Evolutionary conservation across 805 yeast species (phyloP).

Genomic region (Jamesozyma hellenica): DNA sequence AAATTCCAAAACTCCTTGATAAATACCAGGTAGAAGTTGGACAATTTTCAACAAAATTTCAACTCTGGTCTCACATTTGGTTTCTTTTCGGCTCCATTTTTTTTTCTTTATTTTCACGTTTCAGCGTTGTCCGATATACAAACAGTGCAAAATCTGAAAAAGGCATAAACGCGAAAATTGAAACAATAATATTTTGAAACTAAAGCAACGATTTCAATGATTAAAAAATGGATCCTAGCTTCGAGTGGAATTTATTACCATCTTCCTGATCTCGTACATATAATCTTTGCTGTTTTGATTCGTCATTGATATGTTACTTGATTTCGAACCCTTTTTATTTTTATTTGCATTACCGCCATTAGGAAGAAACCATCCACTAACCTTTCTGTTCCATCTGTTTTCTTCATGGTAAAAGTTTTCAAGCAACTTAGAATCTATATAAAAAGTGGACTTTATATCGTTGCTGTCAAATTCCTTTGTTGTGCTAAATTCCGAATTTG

Average conservation of each 20-base stretch:
- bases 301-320: constrained; percentile 9
- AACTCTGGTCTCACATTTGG: too few relatives aligned
- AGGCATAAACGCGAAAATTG: not conserved
- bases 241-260: constrained; percentile 28
- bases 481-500: not conserved
- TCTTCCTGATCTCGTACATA: constrained; percentile 29
- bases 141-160: not conserved
- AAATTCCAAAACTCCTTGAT: too few relatives aligned
- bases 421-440: constrained; percentile 13
- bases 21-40: too few relatives aligned
- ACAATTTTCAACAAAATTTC: too few relatives aligned
- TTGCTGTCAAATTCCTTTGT: not conserved
- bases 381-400: constrained; percentile 26
- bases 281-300: constrained; percentile 16
- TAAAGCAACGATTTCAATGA: too few relatives aligned
- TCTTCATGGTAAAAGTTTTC: constrained; percentile 29
- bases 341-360: constrained; percentile 9
- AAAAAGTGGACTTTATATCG: constrained; percentile 8
- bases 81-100: not conserved
- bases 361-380: constrained; percentile 24
- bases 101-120: not conserved
- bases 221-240: too few relatives aligned
- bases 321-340: constrained; percentile 3
- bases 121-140: too few relatives aligned
- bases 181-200: too few relatives aligned